A percentile compares a stretch with the other conserved stretches of the same genome.
Evolutionary conservation across 805 yeast genomes (phyloP).

Genomic region (Candida hispaniensis): DNA sequence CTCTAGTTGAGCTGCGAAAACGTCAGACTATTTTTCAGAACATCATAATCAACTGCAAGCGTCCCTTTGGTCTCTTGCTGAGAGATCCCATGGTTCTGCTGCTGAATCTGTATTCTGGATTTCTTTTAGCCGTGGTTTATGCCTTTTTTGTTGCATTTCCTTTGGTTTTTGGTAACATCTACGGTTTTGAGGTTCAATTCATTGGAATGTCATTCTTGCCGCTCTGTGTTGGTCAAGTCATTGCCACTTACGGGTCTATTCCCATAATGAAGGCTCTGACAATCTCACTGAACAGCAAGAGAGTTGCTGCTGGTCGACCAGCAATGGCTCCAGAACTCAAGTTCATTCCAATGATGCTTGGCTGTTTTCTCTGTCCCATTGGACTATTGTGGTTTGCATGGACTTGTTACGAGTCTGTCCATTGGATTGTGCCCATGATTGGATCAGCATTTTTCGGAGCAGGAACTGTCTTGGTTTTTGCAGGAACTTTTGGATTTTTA

Average conservation of each 20-base stretch:
- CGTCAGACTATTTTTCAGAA: conserved; percentile 2
- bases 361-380: conserved; percentile 45
- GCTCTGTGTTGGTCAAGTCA: conserved; percentile 42
- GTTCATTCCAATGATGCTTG: conserved; percentile 48
- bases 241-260: conserved; percentile 44
- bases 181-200: conserved; percentile 39
- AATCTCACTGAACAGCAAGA: conserved; percentile 23
- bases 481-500: conserved; percentile 51
- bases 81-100: conserved; percentile 56
- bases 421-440: conserved; percentile 53
- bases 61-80: conserved; percentile 44
- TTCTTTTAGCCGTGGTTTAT: conserved; percentile 56
- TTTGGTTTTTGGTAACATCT: conserved; percentile 36
- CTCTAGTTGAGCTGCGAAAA: conserved; percentile 5
- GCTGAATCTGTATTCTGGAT: conserved; percentile 52
- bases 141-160: conserved; percentile 54
- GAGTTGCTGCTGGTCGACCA: conserved; percentile 38
- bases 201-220: conserved; percentile 53
- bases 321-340: conserved; percentile 46
- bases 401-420: conserved; percentile 47
- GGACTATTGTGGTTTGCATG: conserved; percentile 66
- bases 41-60: conserved; percentile 34
- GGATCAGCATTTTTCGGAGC: conserved; percentile 50
- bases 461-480: conserved; percentile 50
- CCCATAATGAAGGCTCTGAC: conserved; percentile 35